These are phyloP conservation scores for Casuarina glauca DNA, from an alignment of 306 rosid species.

Conservation along the genomic window DNA sequence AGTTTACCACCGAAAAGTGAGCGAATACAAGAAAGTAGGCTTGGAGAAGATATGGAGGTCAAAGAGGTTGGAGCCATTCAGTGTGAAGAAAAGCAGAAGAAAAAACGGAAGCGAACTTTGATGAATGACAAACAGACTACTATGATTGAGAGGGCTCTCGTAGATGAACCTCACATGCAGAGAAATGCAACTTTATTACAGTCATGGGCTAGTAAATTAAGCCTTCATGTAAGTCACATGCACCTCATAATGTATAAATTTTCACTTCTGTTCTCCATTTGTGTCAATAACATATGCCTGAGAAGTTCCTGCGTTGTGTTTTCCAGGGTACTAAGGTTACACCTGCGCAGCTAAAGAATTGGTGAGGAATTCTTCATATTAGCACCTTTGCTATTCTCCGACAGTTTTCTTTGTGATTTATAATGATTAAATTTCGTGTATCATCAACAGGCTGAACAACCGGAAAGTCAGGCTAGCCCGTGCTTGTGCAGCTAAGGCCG, in stretches of 20 bases:
- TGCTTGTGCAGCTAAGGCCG: constrained; percentile 58
- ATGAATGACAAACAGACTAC: constrained; percentile 82
- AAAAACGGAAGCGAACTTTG: constrained; percentile 86
- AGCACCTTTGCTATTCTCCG: neutral
- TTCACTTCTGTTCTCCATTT: constrained; percentile 1
- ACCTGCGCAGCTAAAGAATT: constrained; percentile 82
- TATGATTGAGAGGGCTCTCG: constrained; percentile 70
- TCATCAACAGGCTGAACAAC: constrained; percentile 74
- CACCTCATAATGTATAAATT: constrained; percentile 17
- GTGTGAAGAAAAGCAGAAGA: constrained; percentile 36
- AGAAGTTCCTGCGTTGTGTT: constrained; percentile 43
- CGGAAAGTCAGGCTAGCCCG: constrained; percentile 90
- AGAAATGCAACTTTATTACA: constrained; percentile 68
- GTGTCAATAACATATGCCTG: constrained; percentile 12
- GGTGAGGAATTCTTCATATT: constrained; percentile 48
- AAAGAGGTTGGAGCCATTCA: constrained; percentile 61
- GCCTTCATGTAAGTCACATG: constrained; percentile 61
- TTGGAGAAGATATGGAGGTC: constrained; percentile 57
- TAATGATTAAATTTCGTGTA: constrained; percentile 7
- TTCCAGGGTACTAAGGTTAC: constrained; percentile 91
- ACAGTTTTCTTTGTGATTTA: constrained; percentile 12
- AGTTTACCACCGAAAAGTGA: constrained; percentile 50
- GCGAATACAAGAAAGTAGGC: constrained; percentile 39
- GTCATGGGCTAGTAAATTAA: constrained; percentile 81
- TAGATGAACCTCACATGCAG: constrained; percentile 94